Base-by-base conservation (phyloP, 192 early-diverging fungal genomes). In the Entomortierella lignicola region DNA sequence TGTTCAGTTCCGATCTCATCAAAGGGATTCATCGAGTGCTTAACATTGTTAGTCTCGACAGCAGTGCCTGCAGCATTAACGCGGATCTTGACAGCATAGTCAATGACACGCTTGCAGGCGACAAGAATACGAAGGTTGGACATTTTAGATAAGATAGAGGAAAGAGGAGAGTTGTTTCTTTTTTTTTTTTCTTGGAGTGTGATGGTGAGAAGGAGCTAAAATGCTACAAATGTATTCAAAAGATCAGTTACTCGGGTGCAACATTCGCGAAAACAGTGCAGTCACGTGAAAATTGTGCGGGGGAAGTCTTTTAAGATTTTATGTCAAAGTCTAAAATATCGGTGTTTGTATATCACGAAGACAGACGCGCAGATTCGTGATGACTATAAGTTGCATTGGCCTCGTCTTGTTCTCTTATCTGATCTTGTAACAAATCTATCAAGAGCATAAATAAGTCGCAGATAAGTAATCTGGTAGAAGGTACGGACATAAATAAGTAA, bases 11-110 rank as follows among this genome's bases (percentile, higher is more conserved):
- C 98, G 80, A 99, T 99, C 79, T 99, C 98, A 82, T 98, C 97
- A 83, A 99, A 99, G 44, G 98, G 98, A 85, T 99, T 99, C 93
- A 99, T 95, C 71, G 92, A 94, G 89, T 99, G 98, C 89, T 97
- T 98, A 64, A 98, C 91, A 77, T 92, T 94, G 42, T 86, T 86
- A 26, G 93, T 95, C 83, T 98, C 98, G 75, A 99, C 95, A 66
- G 88, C 93, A 7, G 90, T 89, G 72, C 93, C 93, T 27, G 92
- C 90, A 58, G 91, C 88, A 79, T 94, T 93, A 37, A 99, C 97
- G 59, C 97, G 94, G 84, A 98, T 93, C 87, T 99, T 99, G 89
- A 98, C 97, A 31, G 96, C 95, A 80, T 94, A 99, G 87, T 99
- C 98, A 67, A 99, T 89, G 27, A 99, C 98, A 50, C 98, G 91